Evolutionary conservation across 805 yeast genomes (phyloP), one percentile per base, ranked within the genome.

Genomic region (Debaryomyces prosopidis): DNA sequence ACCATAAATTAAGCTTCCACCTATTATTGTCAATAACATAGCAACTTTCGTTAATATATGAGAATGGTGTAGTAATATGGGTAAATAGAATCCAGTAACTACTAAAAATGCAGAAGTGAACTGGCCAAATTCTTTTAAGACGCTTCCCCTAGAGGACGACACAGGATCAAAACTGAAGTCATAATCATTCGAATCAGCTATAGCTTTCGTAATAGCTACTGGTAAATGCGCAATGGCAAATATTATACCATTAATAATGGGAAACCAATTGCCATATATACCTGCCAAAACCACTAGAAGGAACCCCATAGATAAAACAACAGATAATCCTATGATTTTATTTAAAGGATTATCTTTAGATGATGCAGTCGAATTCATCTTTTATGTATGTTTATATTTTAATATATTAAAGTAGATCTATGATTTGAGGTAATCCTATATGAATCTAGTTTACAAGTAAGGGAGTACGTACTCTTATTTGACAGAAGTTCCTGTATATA

Each of bases 231-330:
- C 77, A 31, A 67, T 51, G 14, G 69, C 72, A 49, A 71, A 73
- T 36, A 71, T 59, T 18, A 71, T 40, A 5, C 76, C 76, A 53
- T 87, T 89, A 32, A 85, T 76, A 46, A 92, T 76, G 31, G 99
- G 98, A 58, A 85, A 82, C 95, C 97, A 94, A 64, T 89, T 90
- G 39, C 88, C 87, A 69, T 81, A 89, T 10, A 94, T 74, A 42
- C 96, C 90, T 38, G 96, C 89, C 28, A 94, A 73, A 19, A 92
- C 87, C 36, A 91, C 89, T 51, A 94, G 73, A 30, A 94, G 79
- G 57, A 92, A 92, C 5, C 99, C 99, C 53, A 89, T 77, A 1
- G 98, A 94, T 26, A 92, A 76, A 38, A 91, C 82, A 33, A 84
- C 75, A 12, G 94, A 80, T 15, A 89, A 80, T 12, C 85, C 84